Percentiles rank a stretch among this genome's conserved stretches.
Evolutionary conservation across 2,329 filamentous ascomycete genomes (phyloP).

Genomic region (Daldinia eschscholtzii): DNA sequence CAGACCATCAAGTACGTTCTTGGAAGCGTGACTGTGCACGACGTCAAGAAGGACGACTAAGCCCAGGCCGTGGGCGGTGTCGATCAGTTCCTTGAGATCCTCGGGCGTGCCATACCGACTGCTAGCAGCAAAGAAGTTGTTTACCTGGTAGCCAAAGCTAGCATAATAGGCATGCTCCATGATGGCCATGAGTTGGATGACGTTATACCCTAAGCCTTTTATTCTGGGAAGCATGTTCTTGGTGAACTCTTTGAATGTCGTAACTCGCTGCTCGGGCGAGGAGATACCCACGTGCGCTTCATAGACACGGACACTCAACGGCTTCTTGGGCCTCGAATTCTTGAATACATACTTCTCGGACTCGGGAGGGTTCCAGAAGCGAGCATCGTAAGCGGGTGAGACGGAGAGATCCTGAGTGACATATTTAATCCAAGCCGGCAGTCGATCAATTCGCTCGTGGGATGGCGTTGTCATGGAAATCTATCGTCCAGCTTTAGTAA

Average conservation of each 20-base stretch:
- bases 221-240: conserved; percentile 92
- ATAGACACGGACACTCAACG: conserved; percentile 89
- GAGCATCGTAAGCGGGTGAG: conserved; percentile 92
- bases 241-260: conserved; percentile 98
- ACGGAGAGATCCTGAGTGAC: conserved; percentile 93
- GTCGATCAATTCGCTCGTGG: conserved; percentile 84
- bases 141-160: conserved; percentile 98
- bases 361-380: conserved; percentile 94
- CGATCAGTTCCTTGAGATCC: conserved; percentile 95
- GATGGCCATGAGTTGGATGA: conserved; percentile 97
- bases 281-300: conserved; percentile 99
- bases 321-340: conserved; percentile 84
- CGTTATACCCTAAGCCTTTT: conserved; percentile 91
- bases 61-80: conserved; percentile 92
- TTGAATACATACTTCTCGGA: conserved; percentile 86
- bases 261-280: conserved; percentile 86
- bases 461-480: conserved; percentile 84
- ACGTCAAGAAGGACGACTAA: conserved; percentile 93
- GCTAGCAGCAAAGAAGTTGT: conserved; percentile 98
- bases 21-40: conserved; percentile 97
- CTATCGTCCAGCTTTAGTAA: conserved; percentile 58
- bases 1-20: conserved; percentile 94
- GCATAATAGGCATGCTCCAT: conserved; percentile 99
- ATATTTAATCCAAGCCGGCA: conserved; percentile 97
- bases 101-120: conserved; percentile 95